Evolutionary conservation across 2,329 filamentous ascomycete species (phyloP), one percentile per base, ranked within the genome.

Genomic region (Leptographium galeiforme): DNA sequence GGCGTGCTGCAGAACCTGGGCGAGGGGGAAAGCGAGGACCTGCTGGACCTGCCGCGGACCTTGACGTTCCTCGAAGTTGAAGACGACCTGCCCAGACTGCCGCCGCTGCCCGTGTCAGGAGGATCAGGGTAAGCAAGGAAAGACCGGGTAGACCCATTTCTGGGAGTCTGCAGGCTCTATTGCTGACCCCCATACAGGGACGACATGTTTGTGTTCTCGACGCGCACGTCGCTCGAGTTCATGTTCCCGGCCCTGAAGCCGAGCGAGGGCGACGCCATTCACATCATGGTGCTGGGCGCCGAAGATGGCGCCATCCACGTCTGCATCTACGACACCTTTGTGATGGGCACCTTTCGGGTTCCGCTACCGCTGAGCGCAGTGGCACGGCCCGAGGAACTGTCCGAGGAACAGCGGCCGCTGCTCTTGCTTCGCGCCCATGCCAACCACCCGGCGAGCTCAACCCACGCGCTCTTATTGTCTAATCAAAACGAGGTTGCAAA

Each of bases 291-390:
- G 6, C 77, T 87, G 2, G 87, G 86, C 6, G 86, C 83, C 5
- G 77, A 78, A 53, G 78, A 87, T 57, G 86, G 86, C 10, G 76
- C 72, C 18, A 73, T 94, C 13, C 84, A 91, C 63, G 72, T 94
- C 18, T 87, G 82, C 60, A 88, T 95, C 48, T 91, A 91, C 64
- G 86, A 95, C 65, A 90, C 86, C 7, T 88, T 95, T 61, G 77
- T 86, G 56, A 84, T 94, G 55, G 87, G 89, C 4, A 76, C 69
- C 13, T 82, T 89, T 56, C 66, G 70, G 55, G 74, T 76, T 54
- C 75, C 71, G 33, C 64, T 66, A 2, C 70, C 68, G 5, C 32
- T 13, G 4, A 14, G 16, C 6, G 14, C 14, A 2, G 34, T 2
- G 38, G 25, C 38, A 41, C 7, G 18, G 18, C 43, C 45, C 1